A percentile compares a stretch with the other conserved stretches of the same genome.
These are phyloP conservation scores for Acorus calamus DNA, from an alignment of 106 monocot genomes.

Conservation along the genomic window DNA sequence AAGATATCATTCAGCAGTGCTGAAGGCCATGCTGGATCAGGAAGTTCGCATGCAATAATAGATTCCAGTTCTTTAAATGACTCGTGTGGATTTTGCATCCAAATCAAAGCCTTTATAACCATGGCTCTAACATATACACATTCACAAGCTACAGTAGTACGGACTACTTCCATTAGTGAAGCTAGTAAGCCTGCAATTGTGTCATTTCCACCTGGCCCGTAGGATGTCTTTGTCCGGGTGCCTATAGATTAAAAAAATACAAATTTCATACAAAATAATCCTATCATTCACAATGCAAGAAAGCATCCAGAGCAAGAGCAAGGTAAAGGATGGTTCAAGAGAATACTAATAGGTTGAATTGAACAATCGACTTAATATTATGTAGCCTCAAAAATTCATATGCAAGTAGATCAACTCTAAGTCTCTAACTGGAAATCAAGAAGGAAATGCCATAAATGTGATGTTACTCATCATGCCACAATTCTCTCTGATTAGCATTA, in stretches of 20 bases:
- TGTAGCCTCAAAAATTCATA: too few relatives aligned
- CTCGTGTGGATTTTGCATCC: constrained; percentile 98
- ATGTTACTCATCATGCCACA: too few relatives aligned
- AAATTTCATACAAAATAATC: not conserved
- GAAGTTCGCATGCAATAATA: constrained; percentile 90
- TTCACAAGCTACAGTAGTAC: constrained; percentile 97
- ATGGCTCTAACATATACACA: constrained; percentile 96
- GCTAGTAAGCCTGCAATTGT: constrained; percentile 91
- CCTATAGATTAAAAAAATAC: constrained; percentile 26
- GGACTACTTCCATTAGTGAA: constrained; percentile 97
- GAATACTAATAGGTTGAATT: too few relatives aligned
- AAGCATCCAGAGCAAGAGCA: too few relatives aligned
- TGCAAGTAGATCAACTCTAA: too few relatives aligned
- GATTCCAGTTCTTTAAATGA: constrained; percentile 83
- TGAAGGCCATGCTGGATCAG: constrained; percentile 93
- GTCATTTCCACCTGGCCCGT: constrained; percentile 53
- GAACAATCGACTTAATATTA: too few relatives aligned
- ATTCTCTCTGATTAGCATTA: too few relatives aligned
- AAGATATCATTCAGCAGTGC: constrained; percentile 82
- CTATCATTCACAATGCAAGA: too few relatives aligned
- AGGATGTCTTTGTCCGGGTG: constrained; percentile 36
- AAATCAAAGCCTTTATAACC: constrained; percentile 95
- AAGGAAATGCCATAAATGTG: too few relatives aligned
- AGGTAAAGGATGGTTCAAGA: too few relatives aligned
- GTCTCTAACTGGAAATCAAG: too few relatives aligned